phyloP scores from a whole-genome alignment of 140 eudicot species.

The Flaveria floridana region DNA sequence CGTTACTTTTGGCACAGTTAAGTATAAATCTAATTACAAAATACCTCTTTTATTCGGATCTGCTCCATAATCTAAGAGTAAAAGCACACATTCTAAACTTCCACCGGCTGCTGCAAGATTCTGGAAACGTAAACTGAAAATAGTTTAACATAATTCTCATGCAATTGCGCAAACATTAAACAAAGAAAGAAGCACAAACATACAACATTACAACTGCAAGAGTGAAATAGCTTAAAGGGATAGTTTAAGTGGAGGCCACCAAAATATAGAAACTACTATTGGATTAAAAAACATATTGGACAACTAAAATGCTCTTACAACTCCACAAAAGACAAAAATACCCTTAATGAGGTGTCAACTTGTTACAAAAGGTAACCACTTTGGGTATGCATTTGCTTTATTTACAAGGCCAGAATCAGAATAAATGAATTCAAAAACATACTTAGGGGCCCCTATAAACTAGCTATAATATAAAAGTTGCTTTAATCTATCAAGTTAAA shows the following conservation, averaged over 20 bases:
- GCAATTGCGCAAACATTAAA: not conserved
- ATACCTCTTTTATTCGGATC: conserved; percentile 76
- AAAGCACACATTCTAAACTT: conserved; percentile 52
- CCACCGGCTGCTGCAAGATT: conserved; percentile 76
- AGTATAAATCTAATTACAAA: conserved; percentile 1
- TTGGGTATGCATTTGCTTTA: not conserved
- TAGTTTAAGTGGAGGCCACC: not conserved
- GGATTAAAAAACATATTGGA: not conserved
- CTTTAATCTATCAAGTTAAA: not conserved
- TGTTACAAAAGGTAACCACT: not conserved
- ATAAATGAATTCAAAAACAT: too few species aligned
- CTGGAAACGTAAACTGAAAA: conserved; percentile 39
- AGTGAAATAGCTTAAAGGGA: not conserved
- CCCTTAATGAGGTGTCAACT: not conserved
- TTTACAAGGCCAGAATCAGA: not conserved
- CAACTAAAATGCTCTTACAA: not conserved
- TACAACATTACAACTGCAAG: not conserved
- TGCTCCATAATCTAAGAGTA: conserved; percentile 77
- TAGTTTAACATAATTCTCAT: not conserved
- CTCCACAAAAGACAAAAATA: not conserved
- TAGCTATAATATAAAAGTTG: too few species aligned
- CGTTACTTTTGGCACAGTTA: not conserved
- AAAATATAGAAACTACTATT: not conserved
- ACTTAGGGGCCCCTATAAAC: too few species aligned
- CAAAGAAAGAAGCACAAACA: not conserved